These are phyloP conservation scores for Fraxinus floribunda DNA, from an alignment of 305 asterid species.

Conservation along the genomic window DNA sequence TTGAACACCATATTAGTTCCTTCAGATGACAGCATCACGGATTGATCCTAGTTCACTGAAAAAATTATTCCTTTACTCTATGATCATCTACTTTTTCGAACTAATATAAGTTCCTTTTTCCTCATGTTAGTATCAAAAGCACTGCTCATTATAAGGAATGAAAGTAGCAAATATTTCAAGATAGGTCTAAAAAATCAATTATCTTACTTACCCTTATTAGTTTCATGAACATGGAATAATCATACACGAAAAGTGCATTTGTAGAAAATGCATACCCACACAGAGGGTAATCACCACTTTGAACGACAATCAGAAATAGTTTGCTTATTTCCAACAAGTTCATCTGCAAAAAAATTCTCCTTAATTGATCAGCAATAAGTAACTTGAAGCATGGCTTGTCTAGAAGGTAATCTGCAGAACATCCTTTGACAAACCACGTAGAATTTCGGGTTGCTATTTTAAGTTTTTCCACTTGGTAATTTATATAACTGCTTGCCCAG, in stretches of 20 bases:
- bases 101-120: background rate
- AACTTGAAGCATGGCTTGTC: background rate
- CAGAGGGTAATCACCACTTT: background rate
- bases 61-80: background rate
- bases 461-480: too few species aligned
- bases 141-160: background rate
- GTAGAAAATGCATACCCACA: background rate
- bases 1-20: conserved; percentile 37
- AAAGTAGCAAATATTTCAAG: background rate
- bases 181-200: background rate
- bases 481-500: too few species aligned
- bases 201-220: background rate
- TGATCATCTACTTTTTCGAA: background rate
- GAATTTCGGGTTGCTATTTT: too few species aligned
- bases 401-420: background rate
- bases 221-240: background rate
- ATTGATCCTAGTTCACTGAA: conserved; percentile 15
- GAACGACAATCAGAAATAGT: background rate
- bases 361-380: background rate
- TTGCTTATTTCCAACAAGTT: background rate
- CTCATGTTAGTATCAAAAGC: background rate
- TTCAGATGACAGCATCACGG: conserved; percentile 31
- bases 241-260: background rate
- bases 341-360: background rate
- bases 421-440: too few species aligned